phyloP scores from a whole-genome alignment of 2,329 filamentous ascomycete species.

The Drechslerella coelobrocha region DNA sequence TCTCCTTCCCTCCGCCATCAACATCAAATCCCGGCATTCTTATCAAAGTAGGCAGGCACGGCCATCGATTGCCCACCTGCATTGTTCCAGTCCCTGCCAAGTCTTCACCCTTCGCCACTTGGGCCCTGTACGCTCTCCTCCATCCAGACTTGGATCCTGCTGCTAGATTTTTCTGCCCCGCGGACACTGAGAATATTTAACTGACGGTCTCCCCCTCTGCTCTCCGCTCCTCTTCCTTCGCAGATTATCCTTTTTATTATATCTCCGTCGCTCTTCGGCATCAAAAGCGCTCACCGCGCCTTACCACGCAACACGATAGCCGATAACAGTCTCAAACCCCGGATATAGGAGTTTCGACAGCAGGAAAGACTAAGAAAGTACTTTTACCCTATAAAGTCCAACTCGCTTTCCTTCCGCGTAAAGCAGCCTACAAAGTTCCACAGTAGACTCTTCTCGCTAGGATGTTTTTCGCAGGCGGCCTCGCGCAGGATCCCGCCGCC shows the following conservation, averaged over 20 bases:
- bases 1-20: constrained; percentile 3
- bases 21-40: not conserved
- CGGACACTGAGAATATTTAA: constrained; percentile 2
- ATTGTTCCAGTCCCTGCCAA: not conserved
- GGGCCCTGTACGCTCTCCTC: not conserved
- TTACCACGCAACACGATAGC: not conserved
- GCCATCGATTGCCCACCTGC: not conserved
- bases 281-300: not conserved
- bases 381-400: not conserved
- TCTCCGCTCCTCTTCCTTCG: not conserved
- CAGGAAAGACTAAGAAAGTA: no score
- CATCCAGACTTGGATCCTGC: not conserved
- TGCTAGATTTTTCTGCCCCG: not conserved
- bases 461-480: constrained; percentile 41
- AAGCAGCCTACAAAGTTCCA: not conserved
- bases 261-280: not conserved
- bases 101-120: not conserved
- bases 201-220: not conserved
- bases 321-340: constrained; percentile 1
- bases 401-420: not conserved
- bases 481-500: constrained; percentile 41
- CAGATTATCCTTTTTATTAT: not conserved
- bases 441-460: not conserved
- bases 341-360: no score
- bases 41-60: constrained; percentile 7